A percentile compares a stretch with the other conserved stretches of the same genome.
phyloP scores from a whole-genome alignment of 2,329 filamentous ascomycete genomes.

The Diaporthe helianthi region DNA sequence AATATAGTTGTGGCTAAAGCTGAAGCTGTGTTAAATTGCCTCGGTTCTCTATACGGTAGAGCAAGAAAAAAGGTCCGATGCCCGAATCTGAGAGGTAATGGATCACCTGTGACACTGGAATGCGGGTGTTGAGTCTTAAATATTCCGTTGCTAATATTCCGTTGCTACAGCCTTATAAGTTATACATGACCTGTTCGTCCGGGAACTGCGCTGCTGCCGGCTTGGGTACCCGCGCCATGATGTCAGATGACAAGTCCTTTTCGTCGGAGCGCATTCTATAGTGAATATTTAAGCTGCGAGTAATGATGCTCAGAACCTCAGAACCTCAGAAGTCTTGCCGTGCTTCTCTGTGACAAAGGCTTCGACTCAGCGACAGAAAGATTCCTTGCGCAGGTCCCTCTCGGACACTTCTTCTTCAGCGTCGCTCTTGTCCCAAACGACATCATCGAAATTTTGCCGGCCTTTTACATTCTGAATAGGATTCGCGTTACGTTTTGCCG shows the following conservation, averaged over 20 bases:
- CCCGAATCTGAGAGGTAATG: not conserved
- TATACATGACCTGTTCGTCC: not conserved
- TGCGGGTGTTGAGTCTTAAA: not conserved
- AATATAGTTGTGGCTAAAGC: too few species aligned
- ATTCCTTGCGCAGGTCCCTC: not conserved
- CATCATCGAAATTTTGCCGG: not conserved
- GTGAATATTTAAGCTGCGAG: not conserved
- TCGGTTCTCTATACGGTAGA: not conserved
- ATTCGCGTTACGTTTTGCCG: not conserved
- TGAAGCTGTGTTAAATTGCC: not conserved
- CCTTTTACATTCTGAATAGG: not conserved
- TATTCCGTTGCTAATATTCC: not conserved
- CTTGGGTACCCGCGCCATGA: not conserved
- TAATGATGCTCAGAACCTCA: not conserved
- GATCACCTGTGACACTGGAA: not conserved
- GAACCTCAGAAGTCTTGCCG: not conserved
- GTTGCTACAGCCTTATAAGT: constrained; percentile 1
- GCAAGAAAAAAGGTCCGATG: not conserved
- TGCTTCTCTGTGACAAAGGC: not conserved
- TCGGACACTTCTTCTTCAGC: not conserved
- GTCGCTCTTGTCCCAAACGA: not conserved
- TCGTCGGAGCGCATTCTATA: constrained; percentile 10
- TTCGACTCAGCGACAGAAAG: not conserved
- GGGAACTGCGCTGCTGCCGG: not conserved
- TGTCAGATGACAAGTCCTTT: not conserved